Evolutionary conservation across 164 flowering plant genomes (phyloP), one percentile per base, ranked within the genome.

Genomic region (Brasenia schreberi): DNA sequence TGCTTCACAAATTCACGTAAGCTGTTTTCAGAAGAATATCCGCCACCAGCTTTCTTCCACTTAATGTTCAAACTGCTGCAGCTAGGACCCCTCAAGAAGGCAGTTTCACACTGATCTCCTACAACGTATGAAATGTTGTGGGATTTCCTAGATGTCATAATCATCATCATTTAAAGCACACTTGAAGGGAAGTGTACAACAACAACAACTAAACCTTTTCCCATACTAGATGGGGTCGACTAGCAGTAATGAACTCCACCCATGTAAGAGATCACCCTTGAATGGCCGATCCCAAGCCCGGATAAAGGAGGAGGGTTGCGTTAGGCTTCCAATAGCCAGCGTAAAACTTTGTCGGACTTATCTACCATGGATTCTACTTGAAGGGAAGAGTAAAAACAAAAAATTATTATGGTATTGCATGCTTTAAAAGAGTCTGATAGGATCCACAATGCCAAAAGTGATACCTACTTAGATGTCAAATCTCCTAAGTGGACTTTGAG

Each of bases 1-100:
- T 83, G 89, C 27, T 71, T 72, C 39, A 81, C 83, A 76, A 87
- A 87, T 7, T 67, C 69, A 10, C 74, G 64, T 93, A 93, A 86
- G 39, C 88, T 94, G 63, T 72, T 60, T 42, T 70, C 19, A 56
- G 87, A 66, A 67, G 72, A 80, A 19, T 76, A 66, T 5, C 64
- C 76, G 19, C 68, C 80, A 67, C 58, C 53, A 18, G 59, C 69
- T 71, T 68, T 70, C 64, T 68, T 52, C 72, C 86, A 70, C 16
- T 73, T 65, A 42, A 71, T 83, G 43, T 64, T 69, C 96, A 92
- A 87, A 64, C 59, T 61, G 23, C 81, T 74, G 66, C 87, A 83
- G 70, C 91, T 84, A 4, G 87, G 89, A 62, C 90, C 93, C 23
- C 27, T 49, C 49, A 89, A 72, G 5, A 66, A 63, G 66, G 73